phyloP scores from a whole-genome alignment of 345 rosid genomes.

The Corchorus olitorius region DNA sequence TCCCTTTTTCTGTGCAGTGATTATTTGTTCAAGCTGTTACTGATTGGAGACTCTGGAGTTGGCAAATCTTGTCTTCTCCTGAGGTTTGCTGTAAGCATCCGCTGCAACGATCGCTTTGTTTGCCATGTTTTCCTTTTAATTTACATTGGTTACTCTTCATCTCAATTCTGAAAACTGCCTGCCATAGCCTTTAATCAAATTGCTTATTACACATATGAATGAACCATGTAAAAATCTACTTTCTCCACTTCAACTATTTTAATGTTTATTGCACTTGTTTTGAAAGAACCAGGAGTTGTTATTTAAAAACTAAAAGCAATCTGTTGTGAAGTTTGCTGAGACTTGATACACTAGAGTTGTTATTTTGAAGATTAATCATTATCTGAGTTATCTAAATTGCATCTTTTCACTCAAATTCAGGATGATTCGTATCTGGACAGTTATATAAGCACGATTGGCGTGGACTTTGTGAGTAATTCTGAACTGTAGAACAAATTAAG shows the following conservation, averaged over 20 bases:
- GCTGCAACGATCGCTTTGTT: neutral
- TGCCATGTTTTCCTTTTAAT: neutral
- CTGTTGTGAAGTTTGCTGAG: neutral
- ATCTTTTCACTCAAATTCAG: constrained; percentile 35
- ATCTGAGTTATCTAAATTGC: neutral
- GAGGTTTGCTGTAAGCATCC: constrained; percentile 37
- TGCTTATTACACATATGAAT: neutral
- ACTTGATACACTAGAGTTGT: neutral
- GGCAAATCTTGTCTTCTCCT: constrained; percentile 44
- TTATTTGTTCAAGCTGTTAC: constrained; percentile 41
- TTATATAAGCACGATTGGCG: constrained; percentile 92
- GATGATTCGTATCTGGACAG: constrained; percentile 95
- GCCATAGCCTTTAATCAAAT: neutral
- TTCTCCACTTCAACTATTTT: neutral
- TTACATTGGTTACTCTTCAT: neutral
- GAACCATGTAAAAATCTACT: neutral
- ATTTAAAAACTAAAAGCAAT: neutral
- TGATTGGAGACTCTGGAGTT: constrained; percentile 44
- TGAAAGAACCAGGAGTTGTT: neutral
- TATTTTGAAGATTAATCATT: neutral
- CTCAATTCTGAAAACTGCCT: neutral
- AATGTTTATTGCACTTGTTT: too few relatives aligned
- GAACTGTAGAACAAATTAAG: neutral
- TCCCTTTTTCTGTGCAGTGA: constrained; percentile 29
- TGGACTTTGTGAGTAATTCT: constrained; percentile 73